Conservation (phyloP, 176 grass and related monocot genomes). For the Dactylis glomerata region DNA sequence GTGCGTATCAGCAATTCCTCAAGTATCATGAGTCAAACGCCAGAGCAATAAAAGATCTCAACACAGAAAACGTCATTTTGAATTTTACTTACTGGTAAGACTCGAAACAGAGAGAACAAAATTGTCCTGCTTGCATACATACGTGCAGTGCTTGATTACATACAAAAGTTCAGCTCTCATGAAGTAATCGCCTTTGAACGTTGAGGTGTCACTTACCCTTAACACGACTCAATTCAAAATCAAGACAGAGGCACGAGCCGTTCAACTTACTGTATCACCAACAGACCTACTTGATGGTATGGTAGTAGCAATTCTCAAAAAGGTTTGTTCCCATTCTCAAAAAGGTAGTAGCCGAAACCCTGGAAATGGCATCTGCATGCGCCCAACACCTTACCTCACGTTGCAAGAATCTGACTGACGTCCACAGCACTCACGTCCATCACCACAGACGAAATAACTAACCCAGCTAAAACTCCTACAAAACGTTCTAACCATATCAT, state of each 20-base stretch:
- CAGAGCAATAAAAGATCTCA: too few relatives aligned
- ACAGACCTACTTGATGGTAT: not conserved
- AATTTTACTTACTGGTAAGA: not conserved
- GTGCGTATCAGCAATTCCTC: too few relatives aligned
- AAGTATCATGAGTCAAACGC: too few relatives aligned
- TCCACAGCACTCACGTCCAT: not conserved
- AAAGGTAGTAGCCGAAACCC: too few relatives aligned
- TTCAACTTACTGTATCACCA: not conserved
- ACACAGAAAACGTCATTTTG: not conserved
- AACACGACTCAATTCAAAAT: not conserved
- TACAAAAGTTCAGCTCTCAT: not conserved
- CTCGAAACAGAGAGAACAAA: not conserved
- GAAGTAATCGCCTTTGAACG: not conserved
- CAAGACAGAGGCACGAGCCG: not conserved
- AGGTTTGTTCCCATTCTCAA: not conserved
- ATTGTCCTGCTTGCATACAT: not conserved
- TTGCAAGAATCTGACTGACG: not conserved
- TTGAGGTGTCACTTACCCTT: not conserved
- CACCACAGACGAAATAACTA: not conserved
- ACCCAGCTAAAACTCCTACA: not conserved
- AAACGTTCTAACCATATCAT: not conserved
- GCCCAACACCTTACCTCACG: not conserved
- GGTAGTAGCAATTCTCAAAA: not conserved
- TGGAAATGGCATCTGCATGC: conserved; percentile 11
- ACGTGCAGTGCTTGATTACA: not conserved